Conservation (phyloP, 1,139 yeast species). For the Protomyces lactucae-debilis region DNA sequence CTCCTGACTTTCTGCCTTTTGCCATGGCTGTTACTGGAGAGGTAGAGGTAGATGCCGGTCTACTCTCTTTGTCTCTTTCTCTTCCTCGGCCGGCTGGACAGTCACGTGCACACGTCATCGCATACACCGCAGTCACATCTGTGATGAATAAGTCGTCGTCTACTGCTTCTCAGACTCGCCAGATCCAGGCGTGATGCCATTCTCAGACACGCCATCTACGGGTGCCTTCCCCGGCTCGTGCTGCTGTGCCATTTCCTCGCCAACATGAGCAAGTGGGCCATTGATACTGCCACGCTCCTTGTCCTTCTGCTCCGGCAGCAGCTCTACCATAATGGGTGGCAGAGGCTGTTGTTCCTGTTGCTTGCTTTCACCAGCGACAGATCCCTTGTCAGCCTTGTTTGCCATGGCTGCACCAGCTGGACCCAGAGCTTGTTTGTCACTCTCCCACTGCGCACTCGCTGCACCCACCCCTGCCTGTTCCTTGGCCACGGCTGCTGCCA, state of each 20-base stretch:
- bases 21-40: background rate
- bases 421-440: constrained; percentile 11
- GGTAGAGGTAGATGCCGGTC: too few species aligned
- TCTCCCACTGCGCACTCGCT: constrained; percentile 15
- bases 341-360: background rate
- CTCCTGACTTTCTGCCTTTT: background rate
- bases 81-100: too few species aligned
- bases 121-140: too few species aligned
- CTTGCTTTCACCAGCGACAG: background rate
- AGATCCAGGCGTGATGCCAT: background rate
- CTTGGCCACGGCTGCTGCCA: constrained; percentile 37
- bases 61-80: too few species aligned
- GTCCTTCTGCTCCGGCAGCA: background rate
- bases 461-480: constrained; percentile 36
- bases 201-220: background rate
- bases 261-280: constrained; percentile 23
- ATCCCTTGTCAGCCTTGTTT: background rate
- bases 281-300: constrained; percentile 7
- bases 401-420: background rate
- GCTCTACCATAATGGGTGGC: background rate
- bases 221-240: background rate
- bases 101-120: too few species aligned
- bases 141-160: too few species aligned
- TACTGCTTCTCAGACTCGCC: background rate
- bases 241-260: constrained; percentile 13